phyloP scores from a whole-genome alignment of 441 rosid genomes.

The Omphalea diandra region DNA sequence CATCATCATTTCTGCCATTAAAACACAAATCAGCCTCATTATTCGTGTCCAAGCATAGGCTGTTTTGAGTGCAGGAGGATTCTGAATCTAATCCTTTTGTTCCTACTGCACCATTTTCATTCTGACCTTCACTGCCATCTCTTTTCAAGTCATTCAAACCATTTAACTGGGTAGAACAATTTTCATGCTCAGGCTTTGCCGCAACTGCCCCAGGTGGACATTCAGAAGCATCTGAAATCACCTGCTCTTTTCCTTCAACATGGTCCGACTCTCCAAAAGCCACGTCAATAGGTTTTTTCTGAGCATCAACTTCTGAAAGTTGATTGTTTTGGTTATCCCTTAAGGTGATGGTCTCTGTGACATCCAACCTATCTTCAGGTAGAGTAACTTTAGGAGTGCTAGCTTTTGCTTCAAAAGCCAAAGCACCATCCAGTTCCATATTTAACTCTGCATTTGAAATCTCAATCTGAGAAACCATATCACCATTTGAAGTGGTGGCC shows the following conservation, averaged over 20 bases:
- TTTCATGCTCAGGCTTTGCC: conserved; percentile 41
- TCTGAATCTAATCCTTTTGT: conserved; percentile 60
- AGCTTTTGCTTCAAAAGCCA: conserved; percentile 35
- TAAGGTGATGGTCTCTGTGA: conserved; percentile 32
- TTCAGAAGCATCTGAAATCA: conserved; percentile 41
- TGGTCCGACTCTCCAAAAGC: conserved; percentile 39
- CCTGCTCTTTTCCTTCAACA: conserved; percentile 44
- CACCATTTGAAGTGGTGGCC: conserved; percentile 61
- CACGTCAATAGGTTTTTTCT: conserved; percentile 29
- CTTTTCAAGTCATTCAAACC: conserved; percentile 40
- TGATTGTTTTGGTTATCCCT: conserved; percentile 35
- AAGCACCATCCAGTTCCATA: conserved; percentile 49
- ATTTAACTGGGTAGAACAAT: conserved; percentile 40
- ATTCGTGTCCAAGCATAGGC: conserved; percentile 52
- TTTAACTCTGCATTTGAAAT: conserved; percentile 46
- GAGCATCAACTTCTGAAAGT: conserved; percentile 36
- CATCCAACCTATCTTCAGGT: conserved; percentile 47
- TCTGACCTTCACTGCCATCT: conserved; percentile 47
- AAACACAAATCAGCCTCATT: conserved; percentile 43
- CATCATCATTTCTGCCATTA: conserved; percentile 40
- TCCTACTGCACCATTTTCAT: conserved; percentile 36
- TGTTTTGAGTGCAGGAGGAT: conserved; percentile 65
- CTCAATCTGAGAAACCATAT: conserved; percentile 43
- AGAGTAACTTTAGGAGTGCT: conserved; percentile 37
- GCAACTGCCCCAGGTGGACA: conserved; percentile 39